Evolutionary conservation across 2,329 filamentous ascomycete genomes (phyloP).

Genomic region (Ophiostoma populinum): DNA sequence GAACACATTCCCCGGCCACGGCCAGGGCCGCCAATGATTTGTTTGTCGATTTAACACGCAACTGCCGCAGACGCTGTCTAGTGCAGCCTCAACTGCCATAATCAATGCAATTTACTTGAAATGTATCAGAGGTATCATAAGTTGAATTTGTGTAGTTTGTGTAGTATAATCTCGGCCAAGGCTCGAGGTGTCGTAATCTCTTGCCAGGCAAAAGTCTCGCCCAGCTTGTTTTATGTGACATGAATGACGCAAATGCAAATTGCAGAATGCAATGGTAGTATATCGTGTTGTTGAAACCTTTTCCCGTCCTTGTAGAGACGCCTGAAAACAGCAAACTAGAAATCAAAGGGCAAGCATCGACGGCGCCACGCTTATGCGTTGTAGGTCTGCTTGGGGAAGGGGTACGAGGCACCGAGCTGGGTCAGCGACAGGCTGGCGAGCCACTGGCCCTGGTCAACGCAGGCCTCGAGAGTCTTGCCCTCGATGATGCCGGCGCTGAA

Average conservation of each 20-base stretch:
- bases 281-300: conserved; percentile 18
- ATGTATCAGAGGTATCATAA: conserved; percentile 15
- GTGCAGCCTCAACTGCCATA: too few species aligned
- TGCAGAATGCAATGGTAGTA: conserved; percentile 4
- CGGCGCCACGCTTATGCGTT: too few species aligned
- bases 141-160: conserved; percentile 19
- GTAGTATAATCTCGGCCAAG: too few species aligned
- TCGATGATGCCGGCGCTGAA: conserved; percentile 80
- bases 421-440: conserved; percentile 84
- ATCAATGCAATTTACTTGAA: not conserved
- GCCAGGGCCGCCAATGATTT: too few species aligned
- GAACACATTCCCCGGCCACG: too few species aligned
- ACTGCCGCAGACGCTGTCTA: too few species aligned
- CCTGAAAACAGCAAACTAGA: not conserved
- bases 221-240: not conserved
- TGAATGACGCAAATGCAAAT: conserved; percentile 1
- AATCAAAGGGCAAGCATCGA: not conserved
- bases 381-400: conserved; percentile 68
- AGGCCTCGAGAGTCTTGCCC: conserved; percentile 61
- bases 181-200: conserved; percentile 2
- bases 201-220: conserved; percentile 8
- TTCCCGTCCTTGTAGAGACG: not conserved
- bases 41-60: too few species aligned
- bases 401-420: conserved; percentile 89
- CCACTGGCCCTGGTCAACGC: conserved; percentile 91